Conservation (phyloP, 371 early-diverging fungal species). For the Quaeritorhiza haematococci region DNA sequence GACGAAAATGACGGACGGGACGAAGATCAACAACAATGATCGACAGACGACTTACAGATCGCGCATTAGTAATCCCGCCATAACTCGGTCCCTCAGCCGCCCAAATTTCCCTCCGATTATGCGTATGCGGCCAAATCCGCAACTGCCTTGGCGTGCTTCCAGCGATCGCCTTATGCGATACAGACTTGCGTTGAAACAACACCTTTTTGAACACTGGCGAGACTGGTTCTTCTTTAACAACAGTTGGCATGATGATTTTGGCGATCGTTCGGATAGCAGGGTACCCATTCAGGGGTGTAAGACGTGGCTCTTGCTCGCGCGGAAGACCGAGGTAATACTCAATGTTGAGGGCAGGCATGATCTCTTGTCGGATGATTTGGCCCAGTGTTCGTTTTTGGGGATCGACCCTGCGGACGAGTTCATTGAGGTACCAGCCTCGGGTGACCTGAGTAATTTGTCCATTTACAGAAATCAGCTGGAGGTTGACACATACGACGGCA, state of each 20-base stretch:
- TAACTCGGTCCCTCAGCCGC: constrained; percentile 17
- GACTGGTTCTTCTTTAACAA: constrained; percentile 18
- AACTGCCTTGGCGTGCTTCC: constrained; percentile 19
- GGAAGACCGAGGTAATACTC: constrained; percentile 55
- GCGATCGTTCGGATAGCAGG: constrained; percentile 37
- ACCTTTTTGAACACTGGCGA: constrained; percentile 16
- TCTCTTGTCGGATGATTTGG: constrained; percentile 49
- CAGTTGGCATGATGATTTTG: constrained; percentile 34
- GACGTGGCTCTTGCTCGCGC: constrained; percentile 35
- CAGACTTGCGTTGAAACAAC: constrained; percentile 40
- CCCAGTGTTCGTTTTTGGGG: constrained; percentile 47
- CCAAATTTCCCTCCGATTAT: constrained; percentile 28
- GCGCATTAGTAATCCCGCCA: constrained; percentile 46
- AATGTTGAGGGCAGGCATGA: constrained; percentile 37
- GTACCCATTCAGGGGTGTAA: constrained; percentile 37
- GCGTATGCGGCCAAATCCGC: constrained; percentile 23
- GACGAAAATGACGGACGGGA: neutral
- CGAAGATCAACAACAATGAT: neutral
- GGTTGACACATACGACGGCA: too few species aligned
- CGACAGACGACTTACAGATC: constrained; percentile 38
- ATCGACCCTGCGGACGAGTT: constrained; percentile 58
- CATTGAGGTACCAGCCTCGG: constrained; percentile 70
- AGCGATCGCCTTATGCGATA: constrained; percentile 17
- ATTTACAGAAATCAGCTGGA: neutral
- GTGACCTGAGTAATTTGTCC: constrained; percentile 24